These are phyloP conservation scores for Irpex lacteus DNA, from an alignment of 1,284 basidiomycete genomes.

Conservation along the genomic window DNA sequence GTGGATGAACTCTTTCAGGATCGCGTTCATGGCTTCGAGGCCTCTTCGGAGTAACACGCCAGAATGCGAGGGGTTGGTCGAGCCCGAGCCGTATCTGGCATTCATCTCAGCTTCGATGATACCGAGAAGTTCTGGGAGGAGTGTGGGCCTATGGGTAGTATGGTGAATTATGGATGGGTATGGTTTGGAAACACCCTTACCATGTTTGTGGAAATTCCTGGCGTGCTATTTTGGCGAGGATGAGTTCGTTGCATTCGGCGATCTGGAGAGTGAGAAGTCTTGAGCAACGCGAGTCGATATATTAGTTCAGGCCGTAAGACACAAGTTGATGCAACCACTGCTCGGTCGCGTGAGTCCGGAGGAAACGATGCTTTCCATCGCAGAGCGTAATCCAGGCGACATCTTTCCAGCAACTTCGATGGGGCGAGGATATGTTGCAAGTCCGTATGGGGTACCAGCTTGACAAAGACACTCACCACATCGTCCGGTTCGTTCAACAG, in stretches of 20 bases:
- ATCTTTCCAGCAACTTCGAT: too few relatives aligned
- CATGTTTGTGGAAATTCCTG: constrained; percentile 68
- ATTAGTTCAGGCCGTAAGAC: not conserved
- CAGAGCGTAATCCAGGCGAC: not conserved
- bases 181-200: constrained; percentile 33
- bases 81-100: constrained; percentile 41
- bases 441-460: too few relatives aligned
- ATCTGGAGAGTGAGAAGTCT: constrained; percentile 43
- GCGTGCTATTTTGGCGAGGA: constrained; percentile 69
- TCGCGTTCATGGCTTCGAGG: constrained; percentile 56
- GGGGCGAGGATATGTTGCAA: too few relatives aligned
- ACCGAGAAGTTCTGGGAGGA: constrained; percentile 56
- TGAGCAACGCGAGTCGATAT: not conserved
- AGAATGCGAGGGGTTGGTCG: constrained; percentile 37
- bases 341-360: not conserved
- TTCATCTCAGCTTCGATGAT: constrained; percentile 52
- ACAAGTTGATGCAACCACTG: not conserved
- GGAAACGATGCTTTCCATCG: not conserved
- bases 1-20: constrained; percentile 66
- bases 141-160: constrained; percentile 47
- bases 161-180: not conserved
- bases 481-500: constrained; percentile 75
- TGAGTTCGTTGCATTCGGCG: constrained; percentile 66
- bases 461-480: constrained; percentile 40
- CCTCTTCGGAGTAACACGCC: constrained; percentile 55